These are phyloP conservation scores for Erodium maritimum DNA, from an alignment of 345 rosid species.

Conservation along the genomic window DNA sequence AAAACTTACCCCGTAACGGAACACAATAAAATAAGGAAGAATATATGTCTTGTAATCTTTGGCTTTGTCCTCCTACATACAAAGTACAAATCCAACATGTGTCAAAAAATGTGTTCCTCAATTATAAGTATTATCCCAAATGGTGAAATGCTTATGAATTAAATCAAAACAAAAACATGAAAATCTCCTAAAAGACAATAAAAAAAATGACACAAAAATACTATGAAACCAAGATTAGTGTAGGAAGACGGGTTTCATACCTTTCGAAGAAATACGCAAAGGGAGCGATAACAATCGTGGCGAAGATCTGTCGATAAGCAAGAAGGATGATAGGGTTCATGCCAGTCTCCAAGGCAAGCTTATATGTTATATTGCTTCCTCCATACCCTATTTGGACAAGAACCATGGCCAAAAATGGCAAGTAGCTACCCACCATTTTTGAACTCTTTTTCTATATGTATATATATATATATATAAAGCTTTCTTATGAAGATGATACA, in stretches of 20 bases:
- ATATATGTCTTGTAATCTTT: constrained; percentile 39
- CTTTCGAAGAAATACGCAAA: constrained; percentile 60
- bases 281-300: constrained; percentile 57
- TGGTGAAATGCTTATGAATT: too few relatives aligned
- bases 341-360: constrained; percentile 81
- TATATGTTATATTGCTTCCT: constrained; percentile 71
- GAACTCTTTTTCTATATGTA: too few relatives aligned
- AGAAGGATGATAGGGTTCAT: constrained; percentile 75
- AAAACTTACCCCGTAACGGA: constrained; percentile 69
- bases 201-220: too few relatives aligned
- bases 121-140: too few relatives aligned
- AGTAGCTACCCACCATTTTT: not conserved
- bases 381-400: constrained; percentile 62
- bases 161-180: too few relatives aligned
- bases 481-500: not conserved
- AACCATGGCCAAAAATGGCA: constrained; percentile 77
- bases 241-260: constrained; percentile 16
- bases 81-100: too few relatives aligned
- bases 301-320: constrained; percentile 69
- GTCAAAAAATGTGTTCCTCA: too few relatives aligned
- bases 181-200: too few relatives aligned
- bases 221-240: not conserved
- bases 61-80: constrained; percentile 67
- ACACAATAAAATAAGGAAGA: constrained; percentile 55
- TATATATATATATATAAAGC: too few relatives aligned